phyloP scores from a whole-genome alignment of 2,329 filamentous ascomycete species.

The Verticillium dahliae region DNA sequence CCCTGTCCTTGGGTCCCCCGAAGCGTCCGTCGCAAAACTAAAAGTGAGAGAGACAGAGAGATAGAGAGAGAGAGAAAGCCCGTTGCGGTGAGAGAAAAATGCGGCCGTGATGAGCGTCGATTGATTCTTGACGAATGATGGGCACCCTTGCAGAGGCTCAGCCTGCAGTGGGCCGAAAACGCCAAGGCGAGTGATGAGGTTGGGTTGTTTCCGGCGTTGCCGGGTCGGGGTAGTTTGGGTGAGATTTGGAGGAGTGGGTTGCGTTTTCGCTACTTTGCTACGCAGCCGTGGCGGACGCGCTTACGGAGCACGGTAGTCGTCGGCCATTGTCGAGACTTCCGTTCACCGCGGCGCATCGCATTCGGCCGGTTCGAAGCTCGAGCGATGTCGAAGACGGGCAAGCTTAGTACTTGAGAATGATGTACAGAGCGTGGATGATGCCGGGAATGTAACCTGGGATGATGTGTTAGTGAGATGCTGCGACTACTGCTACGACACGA shows the following conservation, averaged over 20 bases:
- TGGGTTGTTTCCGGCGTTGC: background rate
- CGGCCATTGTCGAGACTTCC: background rate
- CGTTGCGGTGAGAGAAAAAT: background rate
- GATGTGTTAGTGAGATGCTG: conserved; percentile 12
- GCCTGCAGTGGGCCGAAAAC: background rate
- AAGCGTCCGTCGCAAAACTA: conserved; percentile 1
- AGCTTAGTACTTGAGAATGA: conserved; percentile 78
- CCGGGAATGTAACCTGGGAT: conserved; percentile 57
- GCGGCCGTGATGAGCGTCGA: background rate
- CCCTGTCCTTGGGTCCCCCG: background rate
- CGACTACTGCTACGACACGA: no score
- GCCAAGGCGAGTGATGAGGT: background rate
- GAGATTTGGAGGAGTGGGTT: background rate
- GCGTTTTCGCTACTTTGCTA: background rate
- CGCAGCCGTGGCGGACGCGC: background rate
- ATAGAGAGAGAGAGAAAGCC: background rate
- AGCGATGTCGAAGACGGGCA: background rate
- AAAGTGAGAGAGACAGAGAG: background rate
- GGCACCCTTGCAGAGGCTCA: background rate
- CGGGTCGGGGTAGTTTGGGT: background rate
- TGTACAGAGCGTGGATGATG: conserved; percentile 91
- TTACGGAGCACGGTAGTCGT: background rate
- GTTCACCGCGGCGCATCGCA: background rate
- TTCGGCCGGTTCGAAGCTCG: background rate
- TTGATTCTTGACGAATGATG: background rate